phyloP scores from a whole-genome alignment of 208 protist genomes.

The Acanthamoeba polyphaga region DNA sequence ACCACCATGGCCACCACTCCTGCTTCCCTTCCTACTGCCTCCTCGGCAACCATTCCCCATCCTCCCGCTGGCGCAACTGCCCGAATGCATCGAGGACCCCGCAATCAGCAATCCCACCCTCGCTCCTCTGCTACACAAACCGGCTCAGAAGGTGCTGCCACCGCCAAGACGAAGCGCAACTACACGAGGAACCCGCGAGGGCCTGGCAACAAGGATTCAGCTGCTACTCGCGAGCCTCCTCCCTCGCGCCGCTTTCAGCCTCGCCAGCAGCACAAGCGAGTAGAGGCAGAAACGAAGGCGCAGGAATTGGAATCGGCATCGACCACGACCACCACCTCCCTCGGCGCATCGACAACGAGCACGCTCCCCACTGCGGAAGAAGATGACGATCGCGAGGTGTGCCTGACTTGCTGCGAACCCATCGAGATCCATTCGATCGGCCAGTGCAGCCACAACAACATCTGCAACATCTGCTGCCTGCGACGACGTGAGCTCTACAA shows the following conservation, averaged over 20 bases:
- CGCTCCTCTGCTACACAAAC: neutral
- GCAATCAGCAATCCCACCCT: neutral
- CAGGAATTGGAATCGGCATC: neutral
- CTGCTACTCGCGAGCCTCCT: too few species aligned
- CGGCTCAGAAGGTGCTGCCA: too few species aligned
- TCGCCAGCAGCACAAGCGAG: neutral
- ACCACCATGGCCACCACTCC: neutral
- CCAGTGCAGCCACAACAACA: neutral
- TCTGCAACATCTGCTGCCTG: neutral
- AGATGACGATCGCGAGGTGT: neutral
- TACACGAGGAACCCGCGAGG: neutral
- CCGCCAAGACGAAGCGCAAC: neutral
- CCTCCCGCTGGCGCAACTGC: neutral
- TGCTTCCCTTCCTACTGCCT: neutral
- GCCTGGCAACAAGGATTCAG: neutral
- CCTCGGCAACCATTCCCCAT: too few species aligned
- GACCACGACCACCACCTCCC: neutral
- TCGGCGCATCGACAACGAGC: neutral
- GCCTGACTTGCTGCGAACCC: constrained; percentile 14
- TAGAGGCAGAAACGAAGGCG: neutral
- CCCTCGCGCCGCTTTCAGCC: too few species aligned
- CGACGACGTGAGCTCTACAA: neutral
- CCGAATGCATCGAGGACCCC: neutral
- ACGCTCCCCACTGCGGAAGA: neutral
- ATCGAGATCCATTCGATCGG: neutral